phyloP scores from a whole-genome alignment of 176 grass and related monocot species.

The Cenchrus fungigraminus region DNA sequence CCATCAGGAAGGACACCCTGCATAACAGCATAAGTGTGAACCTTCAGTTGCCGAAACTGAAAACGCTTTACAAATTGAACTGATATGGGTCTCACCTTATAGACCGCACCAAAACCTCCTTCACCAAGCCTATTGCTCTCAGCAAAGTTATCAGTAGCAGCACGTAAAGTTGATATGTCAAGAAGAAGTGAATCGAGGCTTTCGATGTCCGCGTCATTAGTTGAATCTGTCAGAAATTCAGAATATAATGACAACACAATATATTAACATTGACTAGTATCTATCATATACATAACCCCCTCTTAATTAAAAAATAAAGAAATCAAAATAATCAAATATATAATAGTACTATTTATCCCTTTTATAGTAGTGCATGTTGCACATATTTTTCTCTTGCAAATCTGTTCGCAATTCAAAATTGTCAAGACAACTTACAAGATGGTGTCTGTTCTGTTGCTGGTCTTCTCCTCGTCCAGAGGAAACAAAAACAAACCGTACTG shows the following conservation, averaged over 20 bases:
- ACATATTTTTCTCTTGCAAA: background rate
- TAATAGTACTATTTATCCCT: too few relatives aligned
- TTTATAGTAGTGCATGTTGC: background rate
- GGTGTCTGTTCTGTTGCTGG: background rate
- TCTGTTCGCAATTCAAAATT: background rate
- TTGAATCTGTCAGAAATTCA: slow-evolving; percentile 42
- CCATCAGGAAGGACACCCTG: slow-evolving; percentile 49
- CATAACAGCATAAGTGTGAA: slow-evolving; percentile 25
- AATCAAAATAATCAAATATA: background rate
- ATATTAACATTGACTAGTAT: background rate
- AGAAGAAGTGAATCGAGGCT: slow-evolving; percentile 59
- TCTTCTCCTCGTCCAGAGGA: slow-evolving; percentile 28
- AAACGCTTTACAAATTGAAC: background rate
- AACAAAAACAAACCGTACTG: slow-evolving; percentile 37
- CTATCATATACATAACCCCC: background rate
- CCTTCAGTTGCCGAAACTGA: background rate
- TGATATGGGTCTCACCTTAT: slow-evolving; percentile 58
- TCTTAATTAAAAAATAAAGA: background rate
- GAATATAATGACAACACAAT: background rate
- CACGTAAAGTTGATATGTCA: slow-evolving; percentile 50
- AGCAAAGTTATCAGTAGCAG: slow-evolving; percentile 61
- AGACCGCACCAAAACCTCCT: slow-evolving; percentile 82
- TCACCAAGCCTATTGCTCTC: slow-evolving; percentile 73
- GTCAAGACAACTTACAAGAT: slow-evolving; percentile 44
- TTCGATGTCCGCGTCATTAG: slow-evolving; percentile 32